Base-by-base conservation (phyloP, 805 yeast species). In the Pichia nanzhaoensis region DNA sequence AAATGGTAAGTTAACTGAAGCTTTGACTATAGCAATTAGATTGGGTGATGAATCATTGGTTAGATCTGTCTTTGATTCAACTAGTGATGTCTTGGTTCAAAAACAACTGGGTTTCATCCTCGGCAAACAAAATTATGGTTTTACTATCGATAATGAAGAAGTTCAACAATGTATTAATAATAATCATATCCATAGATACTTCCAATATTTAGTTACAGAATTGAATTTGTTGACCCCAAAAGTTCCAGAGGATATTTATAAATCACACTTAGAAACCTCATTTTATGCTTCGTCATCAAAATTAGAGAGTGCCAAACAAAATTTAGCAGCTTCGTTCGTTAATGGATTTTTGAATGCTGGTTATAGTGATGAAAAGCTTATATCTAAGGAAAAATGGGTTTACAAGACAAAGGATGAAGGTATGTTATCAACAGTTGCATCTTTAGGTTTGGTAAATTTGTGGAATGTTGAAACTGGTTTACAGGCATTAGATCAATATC, bases 241-340 rank as follows among this genome's bases (percentile, higher is more conserved):
- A 63, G 84, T 85, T 24, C 99, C 99, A 12, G 96, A 89, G 65
- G 99, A 93, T 64, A 78, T 93, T 47, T 89, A 89, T 67, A 89
- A 90, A 65, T 80, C 89, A 24, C 96, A 91, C 62, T 73, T 91
- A 54, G 98, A 93, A 60, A 81, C 77, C 52, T 59, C 75, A 17
- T 51, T 59, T 19, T 74, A 75, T 44, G 81, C 82, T 5, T 67
- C 77, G 27, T 76, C 82, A 6, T 57, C 72, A 1, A 71, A 77
- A 43, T 68, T 88, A 35, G 97, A 91, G 63, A 85, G 96, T 32
- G 95, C 96, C 12, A 90, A 89, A 64, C 98, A 91, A 65, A 93
- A 89, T 60, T 73, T 93, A 56, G 98, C 98, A 4, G 80, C 95
- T 3, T 77, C 93, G n/a, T 91, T 93, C 63, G 98, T 90, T 41